A percentile compares a stretch with the other conserved stretches of the same genome.
Evolutionary conservation across 768 basidiomycete species (phyloP).

Genomic region (Auricularia auricula-judae): DNA sequence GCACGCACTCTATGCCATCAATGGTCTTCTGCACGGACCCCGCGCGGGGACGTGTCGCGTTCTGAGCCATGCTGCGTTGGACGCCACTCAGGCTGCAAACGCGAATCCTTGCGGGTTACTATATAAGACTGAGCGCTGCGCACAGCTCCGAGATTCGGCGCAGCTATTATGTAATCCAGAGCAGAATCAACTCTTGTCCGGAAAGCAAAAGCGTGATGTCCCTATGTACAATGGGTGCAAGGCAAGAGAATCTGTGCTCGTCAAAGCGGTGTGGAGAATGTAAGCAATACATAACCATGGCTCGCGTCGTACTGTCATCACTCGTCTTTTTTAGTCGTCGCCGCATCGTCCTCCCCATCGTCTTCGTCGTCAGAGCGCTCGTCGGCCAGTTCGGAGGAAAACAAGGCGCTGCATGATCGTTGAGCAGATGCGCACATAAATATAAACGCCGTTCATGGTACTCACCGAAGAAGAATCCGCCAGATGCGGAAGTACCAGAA

Average conservation of each 20-base stretch:
- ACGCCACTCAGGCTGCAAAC: too few species aligned
- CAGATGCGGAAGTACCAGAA: conserved; percentile 90
- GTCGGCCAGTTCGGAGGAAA: conserved; percentile 41
- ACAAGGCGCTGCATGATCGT: conserved; percentile 36
- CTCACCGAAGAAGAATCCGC: conserved; percentile 65
- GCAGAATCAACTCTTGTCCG: too few species aligned
- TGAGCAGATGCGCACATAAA: too few species aligned
- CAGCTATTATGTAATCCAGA: background rate
- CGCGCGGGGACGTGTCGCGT: too few species aligned
- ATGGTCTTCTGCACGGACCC: too few species aligned
- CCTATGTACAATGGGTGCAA: too few species aligned
- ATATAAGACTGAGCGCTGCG: background rate
- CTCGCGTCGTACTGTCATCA: background rate
- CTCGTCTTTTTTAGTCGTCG: background rate
- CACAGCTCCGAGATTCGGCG: background rate
- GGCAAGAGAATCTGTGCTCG: too few species aligned
- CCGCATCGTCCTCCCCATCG: conserved; percentile 40
- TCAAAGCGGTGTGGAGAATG: too few species aligned
- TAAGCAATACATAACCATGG: too few species aligned
- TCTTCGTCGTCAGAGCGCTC: conserved; percentile 59
- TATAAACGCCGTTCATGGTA: conserved; percentile 2
- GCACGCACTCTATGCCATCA: too few species aligned
- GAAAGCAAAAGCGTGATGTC: too few species aligned
- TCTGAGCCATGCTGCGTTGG: background rate
- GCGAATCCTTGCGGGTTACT: too few species aligned